A percentile compares a stretch with the other conserved stretches of the same genome.
phyloP scores from a whole-genome alignment of 2,329 filamentous ascomycete species.

The Alternaria triticimaculans region DNA sequence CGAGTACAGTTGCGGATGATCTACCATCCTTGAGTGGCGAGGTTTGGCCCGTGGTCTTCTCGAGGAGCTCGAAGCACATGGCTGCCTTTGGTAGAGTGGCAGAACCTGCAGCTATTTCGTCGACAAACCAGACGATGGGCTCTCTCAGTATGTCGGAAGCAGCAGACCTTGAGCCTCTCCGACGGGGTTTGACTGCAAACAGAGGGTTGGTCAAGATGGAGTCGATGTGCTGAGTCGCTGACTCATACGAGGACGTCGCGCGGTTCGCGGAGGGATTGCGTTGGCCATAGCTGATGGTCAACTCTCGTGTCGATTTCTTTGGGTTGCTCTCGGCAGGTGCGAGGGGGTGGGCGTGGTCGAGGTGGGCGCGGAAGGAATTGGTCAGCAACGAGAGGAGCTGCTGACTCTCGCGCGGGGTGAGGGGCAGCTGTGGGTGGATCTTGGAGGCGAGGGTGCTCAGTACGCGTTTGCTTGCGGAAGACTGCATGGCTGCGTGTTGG shows the following conservation, averaged over 20 bases:
- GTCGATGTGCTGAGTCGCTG: slow-evolving; percentile 56
- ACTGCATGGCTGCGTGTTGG: slow-evolving; percentile 56
- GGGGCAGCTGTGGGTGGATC: slow-evolving; percentile 60
- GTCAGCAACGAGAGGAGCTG: slow-evolving; percentile 67
- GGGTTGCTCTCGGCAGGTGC: slow-evolving; percentile 14
- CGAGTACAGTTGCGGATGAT: slow-evolving; percentile 28
- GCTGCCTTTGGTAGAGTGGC: slow-evolving; percentile 49
- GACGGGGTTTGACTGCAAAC: slow-evolving; percentile 47
- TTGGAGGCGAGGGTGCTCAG: slow-evolving; percentile 57
- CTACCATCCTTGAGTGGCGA: slow-evolving; percentile 10
- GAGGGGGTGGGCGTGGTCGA: slow-evolving; percentile 64
- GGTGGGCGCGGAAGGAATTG: slow-evolving; percentile 67
- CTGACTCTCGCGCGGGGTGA: slow-evolving; percentile 64
- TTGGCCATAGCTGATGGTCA: slow-evolving; percentile 12
- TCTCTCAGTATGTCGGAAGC: slow-evolving; percentile 40
- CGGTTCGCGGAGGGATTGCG: slow-evolving; percentile 12
- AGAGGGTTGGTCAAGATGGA: slow-evolving; percentile 61
- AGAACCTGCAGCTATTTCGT: slow-evolving; percentile 47
- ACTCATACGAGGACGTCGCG: slow-evolving; percentile 44
- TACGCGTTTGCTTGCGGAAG: slow-evolving; percentile 50
- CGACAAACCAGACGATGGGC: slow-evolving; percentile 51
- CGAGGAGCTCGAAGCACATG: slow-evolving; percentile 47
- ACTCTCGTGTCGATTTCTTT: not conserved
- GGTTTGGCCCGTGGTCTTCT: slow-evolving; percentile 14
- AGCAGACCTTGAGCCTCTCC: slow-evolving; percentile 33